These are phyloP conservation scores for Yamadazyma dendronema DNA, from an alignment of 1,139 yeast genomes.

Conservation along the genomic window DNA sequence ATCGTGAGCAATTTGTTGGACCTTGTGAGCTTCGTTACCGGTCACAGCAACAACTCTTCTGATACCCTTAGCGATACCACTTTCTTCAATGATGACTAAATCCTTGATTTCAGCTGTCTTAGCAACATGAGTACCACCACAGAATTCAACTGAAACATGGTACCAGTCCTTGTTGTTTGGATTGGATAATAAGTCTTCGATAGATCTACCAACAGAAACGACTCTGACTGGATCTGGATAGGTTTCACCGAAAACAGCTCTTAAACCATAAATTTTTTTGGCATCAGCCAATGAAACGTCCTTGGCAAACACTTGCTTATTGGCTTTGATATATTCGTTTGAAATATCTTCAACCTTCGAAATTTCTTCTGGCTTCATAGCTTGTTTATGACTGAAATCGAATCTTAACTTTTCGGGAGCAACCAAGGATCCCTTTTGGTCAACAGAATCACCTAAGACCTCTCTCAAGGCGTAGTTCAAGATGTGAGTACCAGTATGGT, in stretches of 20 bases:
- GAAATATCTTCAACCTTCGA: conserved; percentile 72
- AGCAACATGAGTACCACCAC: conserved; percentile 98
- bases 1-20: conserved; percentile 77
- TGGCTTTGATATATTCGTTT: conserved; percentile 67
- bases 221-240: conserved; percentile 99
- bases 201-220: conserved; percentile 90
- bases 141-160: conserved; percentile 82
- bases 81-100: conserved; percentile 85
- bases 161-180: conserved; percentile 77
- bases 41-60: conserved; percentile 98
- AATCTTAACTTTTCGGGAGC: conserved; percentile 94
- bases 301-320: conserved; percentile 72
- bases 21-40: conserved; percentile 86
- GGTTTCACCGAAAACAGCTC: conserved; percentile 98
- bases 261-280: conserved; percentile 72
- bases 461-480: conserved; percentile 85
- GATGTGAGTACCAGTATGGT: conserved; percentile 97
- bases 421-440: conserved; percentile 96
- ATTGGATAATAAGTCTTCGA: conserved; percentile 70
- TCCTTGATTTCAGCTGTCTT: conserved; percentile 93
- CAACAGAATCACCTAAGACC: conserved; percentile 83
- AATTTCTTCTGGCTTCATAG: conserved; percentile 67
- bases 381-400: conserved; percentile 92
- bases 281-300: conserved; percentile 79
- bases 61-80: conserved; percentile 98